Evolutionary conservation across 805 yeast genomes (phyloP), one percentile per base, ranked within the genome.

Genomic region (Wickerhamomyces bisporus): DNA sequence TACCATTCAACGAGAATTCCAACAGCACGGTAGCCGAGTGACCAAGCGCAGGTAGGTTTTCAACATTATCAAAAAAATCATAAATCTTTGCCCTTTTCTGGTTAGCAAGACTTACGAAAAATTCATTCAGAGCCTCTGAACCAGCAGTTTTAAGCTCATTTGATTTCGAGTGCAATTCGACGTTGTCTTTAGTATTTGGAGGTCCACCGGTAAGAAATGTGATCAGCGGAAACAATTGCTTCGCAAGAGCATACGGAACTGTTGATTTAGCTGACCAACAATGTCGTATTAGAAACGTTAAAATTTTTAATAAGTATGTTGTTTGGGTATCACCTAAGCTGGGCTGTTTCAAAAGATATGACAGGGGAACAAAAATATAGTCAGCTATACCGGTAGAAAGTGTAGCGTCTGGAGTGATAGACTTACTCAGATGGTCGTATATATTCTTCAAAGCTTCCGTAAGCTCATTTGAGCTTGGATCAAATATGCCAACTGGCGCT

Each of bases 281-380:
- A 35, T 66, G 51, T 23, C 52, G 44, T 16, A 77, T 57, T n/a
- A 81, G 51, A 5, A 64, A 48, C 4, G 63, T 52, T 3, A 80
- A 47, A 14, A 75, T 64, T n/a, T 62, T 55, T 9, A 81, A 49
- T 1, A 73, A 52, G 20, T 61, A 57, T 40, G 75, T 79, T 3
- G 68, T 58, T 33, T 68, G 75, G 1, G 66, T 46, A 32, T 71
- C 75, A 3, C 71, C 66, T 1, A 79, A 50, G n/a, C 63, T 44
- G 2, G 67, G 67, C 30, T 70, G 70, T 39, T 72, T 71, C 29
- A 81, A 55, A 8, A 81, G 51, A 38, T 71, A 70, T 1, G 77
- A 69, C 3, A 81, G 48, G 0, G 88, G 87, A 11, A 77, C 69
- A 55, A 78, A 79, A 1, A 80, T 65, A 41, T 79, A 79, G 43